phyloP scores from a whole-genome alignment of 495 filamentous ascomycete genomes.

The Aspergillus baeticus region DNA sequence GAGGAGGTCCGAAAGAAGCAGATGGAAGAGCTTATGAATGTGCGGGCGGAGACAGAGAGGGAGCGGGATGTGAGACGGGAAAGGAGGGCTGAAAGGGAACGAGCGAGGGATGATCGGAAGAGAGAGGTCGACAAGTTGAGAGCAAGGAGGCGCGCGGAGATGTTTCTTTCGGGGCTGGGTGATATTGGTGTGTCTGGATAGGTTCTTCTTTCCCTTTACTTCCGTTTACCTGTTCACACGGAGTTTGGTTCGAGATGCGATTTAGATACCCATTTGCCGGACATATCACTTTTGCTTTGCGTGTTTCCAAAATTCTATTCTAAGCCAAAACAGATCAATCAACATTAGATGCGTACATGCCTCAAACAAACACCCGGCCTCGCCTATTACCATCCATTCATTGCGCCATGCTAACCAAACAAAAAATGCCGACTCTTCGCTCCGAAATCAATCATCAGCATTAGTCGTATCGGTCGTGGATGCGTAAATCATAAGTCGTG shows the following conservation, averaged over 20 bases:
- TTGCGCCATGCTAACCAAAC: constrained; percentile 9
- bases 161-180: constrained; percentile 59
- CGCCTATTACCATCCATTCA: background rate
- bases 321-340: background rate
- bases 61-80: constrained; percentile 52
- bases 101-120: constrained; percentile 53
- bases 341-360: background rate
- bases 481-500: constrained; percentile 17
- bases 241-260: background rate
- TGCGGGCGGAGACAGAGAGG: constrained; percentile 67
- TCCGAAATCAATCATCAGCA: constrained; percentile 4
- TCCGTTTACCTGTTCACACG: too few species aligned
- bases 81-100: constrained; percentile 45
- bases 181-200: constrained; percentile 15
- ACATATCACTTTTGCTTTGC: background rate
- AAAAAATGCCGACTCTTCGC: background rate
- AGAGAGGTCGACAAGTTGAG: constrained; percentile 59
- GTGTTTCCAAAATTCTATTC: background rate
- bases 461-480: constrained; percentile 14
- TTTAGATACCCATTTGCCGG: constrained; percentile 23
- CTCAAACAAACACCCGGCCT: background rate
- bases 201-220: background rate
- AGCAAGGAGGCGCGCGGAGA: constrained; percentile 61
- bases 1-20: constrained; percentile 61
- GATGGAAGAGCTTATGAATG: constrained; percentile 70